Evolutionary conservation across 805 yeast species (phyloP).

Genomic region (Monosporozyma siamensis): DNA sequence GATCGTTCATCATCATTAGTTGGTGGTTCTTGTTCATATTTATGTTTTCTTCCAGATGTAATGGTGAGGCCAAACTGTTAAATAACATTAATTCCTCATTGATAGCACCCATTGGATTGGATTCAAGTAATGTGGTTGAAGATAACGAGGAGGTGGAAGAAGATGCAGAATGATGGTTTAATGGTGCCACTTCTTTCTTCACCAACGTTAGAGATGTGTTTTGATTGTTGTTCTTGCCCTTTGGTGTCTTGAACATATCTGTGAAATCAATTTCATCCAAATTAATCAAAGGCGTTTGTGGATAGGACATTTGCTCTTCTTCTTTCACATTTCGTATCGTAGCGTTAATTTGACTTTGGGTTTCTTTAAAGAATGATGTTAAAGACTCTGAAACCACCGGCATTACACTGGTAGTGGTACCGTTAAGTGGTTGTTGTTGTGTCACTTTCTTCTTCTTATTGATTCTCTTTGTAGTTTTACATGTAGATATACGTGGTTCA

Average conservation of each 20-base stretch:
- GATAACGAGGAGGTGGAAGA: background rate
- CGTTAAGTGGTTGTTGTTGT: background rate
- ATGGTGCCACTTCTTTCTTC: background rate
- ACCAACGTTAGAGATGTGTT: background rate
- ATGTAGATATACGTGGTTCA: slow-evolving; percentile 9
- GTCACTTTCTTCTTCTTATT: slow-evolving; percentile 2
- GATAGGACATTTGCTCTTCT: background rate
- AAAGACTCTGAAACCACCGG: background rate
- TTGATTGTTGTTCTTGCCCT: background rate
- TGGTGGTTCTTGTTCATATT: too few species aligned
- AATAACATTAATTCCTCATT: background rate
- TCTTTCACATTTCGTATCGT: background rate
- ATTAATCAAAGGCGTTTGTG: slow-evolving; percentile 6
- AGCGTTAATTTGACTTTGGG: background rate
- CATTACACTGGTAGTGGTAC: too few species aligned
- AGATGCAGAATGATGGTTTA: background rate
- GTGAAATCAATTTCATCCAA: slow-evolving; percentile 29
- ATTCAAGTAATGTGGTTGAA: background rate
- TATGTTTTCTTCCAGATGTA: background rate
- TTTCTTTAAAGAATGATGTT: background rate
- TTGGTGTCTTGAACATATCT: slow-evolving; percentile 20
- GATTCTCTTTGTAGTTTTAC: slow-evolving; percentile 4
- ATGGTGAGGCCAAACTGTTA: background rate
- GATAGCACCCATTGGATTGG: background rate
- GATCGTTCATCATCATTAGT: background rate